These are phyloP conservation scores for Penicillium subrubescens DNA, from an alignment of 495 filamentous ascomycete species.

Conservation along the genomic window DNA sequence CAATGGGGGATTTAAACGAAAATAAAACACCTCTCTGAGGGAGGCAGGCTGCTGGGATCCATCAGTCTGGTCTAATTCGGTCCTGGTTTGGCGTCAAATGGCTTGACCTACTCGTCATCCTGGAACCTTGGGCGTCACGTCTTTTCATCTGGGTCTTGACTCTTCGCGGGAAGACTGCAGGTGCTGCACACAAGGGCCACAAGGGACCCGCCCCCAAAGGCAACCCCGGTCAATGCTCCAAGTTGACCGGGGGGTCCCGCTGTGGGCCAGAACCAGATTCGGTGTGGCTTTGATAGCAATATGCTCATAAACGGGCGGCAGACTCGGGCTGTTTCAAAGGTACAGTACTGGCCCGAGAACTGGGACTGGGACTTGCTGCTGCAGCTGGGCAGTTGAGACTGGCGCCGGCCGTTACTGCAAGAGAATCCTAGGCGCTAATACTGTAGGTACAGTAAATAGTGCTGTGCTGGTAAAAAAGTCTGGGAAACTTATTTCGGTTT, in stretches of 20 bases:
- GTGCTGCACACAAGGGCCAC: neutral
- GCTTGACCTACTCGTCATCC: neutral
- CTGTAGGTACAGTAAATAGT: no score
- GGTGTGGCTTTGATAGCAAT: slow-evolving; percentile 1
- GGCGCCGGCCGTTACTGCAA: neutral
- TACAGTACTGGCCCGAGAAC: neutral
- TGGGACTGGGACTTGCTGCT: neutral
- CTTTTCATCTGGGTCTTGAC: neutral
- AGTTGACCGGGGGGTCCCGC: neutral
- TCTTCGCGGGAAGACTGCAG: neutral
- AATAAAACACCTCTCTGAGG: neutral
- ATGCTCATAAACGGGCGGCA: neutral
- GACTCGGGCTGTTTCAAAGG: slow-evolving; percentile 4
- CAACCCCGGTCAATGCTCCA: neutral
- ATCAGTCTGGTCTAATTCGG: neutral
- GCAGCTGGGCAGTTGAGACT: neutral
- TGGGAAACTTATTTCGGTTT: no score
- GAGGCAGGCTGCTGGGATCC: neutral
- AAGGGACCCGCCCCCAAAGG: neutral
- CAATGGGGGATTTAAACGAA: slow-evolving; percentile 8
- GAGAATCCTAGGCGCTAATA: neutral
- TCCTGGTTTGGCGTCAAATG: slow-evolving; percentile 2
- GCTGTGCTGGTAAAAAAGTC: no score
- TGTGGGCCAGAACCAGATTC: slow-evolving; percentile 1
- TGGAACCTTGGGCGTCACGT: neutral